phyloP scores from a whole-genome alignment of 2,329 filamentous ascomycete genomes.

The Monosporascus sp. region DNA sequence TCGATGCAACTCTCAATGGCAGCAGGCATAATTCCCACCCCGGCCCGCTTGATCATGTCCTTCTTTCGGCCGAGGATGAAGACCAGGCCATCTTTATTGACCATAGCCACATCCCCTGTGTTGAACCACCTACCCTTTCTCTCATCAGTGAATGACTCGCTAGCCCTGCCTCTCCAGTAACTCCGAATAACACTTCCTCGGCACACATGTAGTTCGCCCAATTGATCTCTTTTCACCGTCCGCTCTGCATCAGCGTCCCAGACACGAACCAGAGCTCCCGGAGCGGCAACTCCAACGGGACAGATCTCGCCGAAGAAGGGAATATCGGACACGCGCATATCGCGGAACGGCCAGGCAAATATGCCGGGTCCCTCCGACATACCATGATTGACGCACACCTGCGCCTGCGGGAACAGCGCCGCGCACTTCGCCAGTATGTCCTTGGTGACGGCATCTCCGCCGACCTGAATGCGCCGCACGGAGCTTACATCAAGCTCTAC shows the following conservation, averaged over 20 bases:
- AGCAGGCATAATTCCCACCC: slow-evolving; percentile 6
- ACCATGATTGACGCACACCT: slow-evolving; percentile 9
- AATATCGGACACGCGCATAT: background rate
- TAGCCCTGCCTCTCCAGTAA: background rate
- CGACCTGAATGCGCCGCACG: slow-evolving; percentile 5
- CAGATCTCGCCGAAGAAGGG: slow-evolving; percentile 3
- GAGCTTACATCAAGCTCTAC: background rate
- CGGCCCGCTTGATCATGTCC: slow-evolving; percentile 1
- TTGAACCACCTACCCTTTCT: slow-evolving; percentile 4
- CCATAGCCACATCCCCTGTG: slow-evolving; percentile 6
- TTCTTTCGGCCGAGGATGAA: slow-evolving; percentile 6
- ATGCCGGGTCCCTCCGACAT: slow-evolving; percentile 8
- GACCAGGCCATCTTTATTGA: slow-evolving; percentile 3
- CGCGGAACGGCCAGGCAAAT: slow-evolving; percentile 8
- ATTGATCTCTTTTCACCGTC: background rate
- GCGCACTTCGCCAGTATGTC: slow-evolving; percentile 7
- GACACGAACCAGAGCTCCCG: background rate
- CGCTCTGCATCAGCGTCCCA: background rate
- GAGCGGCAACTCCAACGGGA: slow-evolving; percentile 2
- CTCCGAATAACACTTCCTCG: background rate
- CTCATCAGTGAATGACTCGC: background rate
- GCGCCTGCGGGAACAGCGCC: slow-evolving; percentile 5
- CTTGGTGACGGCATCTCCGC: slow-evolving; percentile 8
- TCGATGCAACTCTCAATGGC: slow-evolving; percentile 6
- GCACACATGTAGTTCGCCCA: slow-evolving; percentile 3